Base-by-base conservation (phyloP, 2,329 filamentous ascomycete genomes). In the Aspergillus costaricaensis region DNA sequence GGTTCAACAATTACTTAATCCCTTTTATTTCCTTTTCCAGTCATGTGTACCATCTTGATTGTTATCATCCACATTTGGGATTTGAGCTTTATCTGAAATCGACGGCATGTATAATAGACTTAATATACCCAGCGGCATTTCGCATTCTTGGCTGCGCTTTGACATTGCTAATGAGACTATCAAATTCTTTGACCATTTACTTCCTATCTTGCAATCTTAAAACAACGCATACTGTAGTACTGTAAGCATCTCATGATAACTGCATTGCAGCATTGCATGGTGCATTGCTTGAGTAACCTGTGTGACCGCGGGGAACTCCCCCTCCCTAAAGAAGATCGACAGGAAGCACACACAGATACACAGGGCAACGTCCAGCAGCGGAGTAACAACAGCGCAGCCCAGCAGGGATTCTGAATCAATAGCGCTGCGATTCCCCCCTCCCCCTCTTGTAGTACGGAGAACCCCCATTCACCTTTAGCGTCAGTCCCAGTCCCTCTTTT, bases 61-160 rank as follows among this genome's bases (percentile, higher is more conserved):
- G 56, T 61, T 55, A 55, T 41, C 39, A 44, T 52, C 47, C 8
- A 39, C 27, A 39, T 44, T 27, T 10, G 30, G 50, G 64, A 41
- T 55, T 41, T 55, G 53, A 55, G 49, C 61, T 55, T 66, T 57
- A 66, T 68, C 55, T 66, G 65, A 72, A 36, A 71, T 69, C 68
- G 67, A 64, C 69, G 67, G 71, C 67, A 68, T 75, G 72, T 75
- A 73, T 63, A 68, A 74, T 75, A 75, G 72, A 75, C 69, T 70
- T 73, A 74, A 73, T 74, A 75, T 75, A 75, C 72, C 72, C 72
- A 70, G 67, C 68, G 67, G 65, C 71, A 69, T 68, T 68, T 60
- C 53, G 52, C 58, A 62, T 62, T 58, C 57, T 58, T 63, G 57
- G 54, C 38, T 61, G 58, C 58, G 57, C 62, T 62, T 59, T 61